A percentile compares a stretch with the other conserved stretches of the same genome.
These are phyloP conservation scores for Poterioochromonas sp. DNA, from an alignment of 352 stramenopile species.

Conservation along the genomic window DNA sequence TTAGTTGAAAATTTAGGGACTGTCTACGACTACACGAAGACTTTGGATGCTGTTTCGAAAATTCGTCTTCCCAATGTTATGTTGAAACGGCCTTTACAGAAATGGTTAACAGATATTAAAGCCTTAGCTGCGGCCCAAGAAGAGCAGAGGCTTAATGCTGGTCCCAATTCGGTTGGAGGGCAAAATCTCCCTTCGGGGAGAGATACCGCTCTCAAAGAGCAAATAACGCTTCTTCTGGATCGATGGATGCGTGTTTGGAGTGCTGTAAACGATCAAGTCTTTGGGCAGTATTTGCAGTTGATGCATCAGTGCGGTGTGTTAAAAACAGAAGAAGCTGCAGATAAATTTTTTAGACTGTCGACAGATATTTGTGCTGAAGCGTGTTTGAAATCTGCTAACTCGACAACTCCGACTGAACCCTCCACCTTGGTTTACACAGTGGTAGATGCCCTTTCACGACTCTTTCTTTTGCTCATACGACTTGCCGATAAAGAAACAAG, in stretches of 20 bases:
- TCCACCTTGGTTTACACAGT: constrained; percentile 72
- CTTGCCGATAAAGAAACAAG: constrained; percentile 21
- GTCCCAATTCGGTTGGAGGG: constrained; percentile 48
- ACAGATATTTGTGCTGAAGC: constrained; percentile 92
- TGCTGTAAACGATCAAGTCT: constrained; percentile 82
- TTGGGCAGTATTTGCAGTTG: constrained; percentile 91
- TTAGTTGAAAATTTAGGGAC: constrained; percentile 81
- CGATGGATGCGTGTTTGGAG: constrained; percentile 95
- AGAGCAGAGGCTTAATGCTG: not conserved
- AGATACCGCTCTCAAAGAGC: constrained; percentile 48
- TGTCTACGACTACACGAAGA: constrained; percentile 78
- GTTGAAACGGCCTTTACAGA: constrained; percentile 53
- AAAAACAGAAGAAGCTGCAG: constrained; percentile 84
- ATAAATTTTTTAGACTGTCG: constrained; percentile 91
- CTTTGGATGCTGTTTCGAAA: constrained; percentile 72
- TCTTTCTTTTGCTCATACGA: constrained; percentile 78
- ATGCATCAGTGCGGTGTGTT: constrained; percentile 90
- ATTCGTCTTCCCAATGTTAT: constrained; percentile 45
- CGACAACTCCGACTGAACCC: constrained; percentile 38
- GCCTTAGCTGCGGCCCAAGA: constrained; percentile 3
- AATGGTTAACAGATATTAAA: constrained; percentile 26
- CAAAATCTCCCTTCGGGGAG: constrained; percentile 39
- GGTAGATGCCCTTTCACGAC: constrained; percentile 87
- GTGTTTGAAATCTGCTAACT: constrained; percentile 71
- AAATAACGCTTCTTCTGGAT: constrained; percentile 76